Evolutionary conservation across 2,329 filamentous ascomycete species (phyloP).

Genomic region (Sporothrix inflata): DNA sequence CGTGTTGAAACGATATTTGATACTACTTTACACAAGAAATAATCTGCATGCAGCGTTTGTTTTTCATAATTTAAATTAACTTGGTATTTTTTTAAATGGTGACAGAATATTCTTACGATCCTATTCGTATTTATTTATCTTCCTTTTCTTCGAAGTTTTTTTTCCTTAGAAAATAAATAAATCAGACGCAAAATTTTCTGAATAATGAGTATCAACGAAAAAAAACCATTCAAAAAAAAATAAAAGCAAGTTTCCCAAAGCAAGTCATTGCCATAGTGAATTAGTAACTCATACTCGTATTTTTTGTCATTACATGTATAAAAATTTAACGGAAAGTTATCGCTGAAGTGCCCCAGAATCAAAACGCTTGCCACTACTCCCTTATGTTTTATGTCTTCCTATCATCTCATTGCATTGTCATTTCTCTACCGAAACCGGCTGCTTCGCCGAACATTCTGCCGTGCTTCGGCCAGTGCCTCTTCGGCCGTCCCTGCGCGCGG

Average conservation of each 20-base stretch:
- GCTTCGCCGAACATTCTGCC: constrained; percentile 19
- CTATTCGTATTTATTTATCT: too few species aligned
- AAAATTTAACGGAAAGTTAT: background rate
- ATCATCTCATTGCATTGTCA: background rate
- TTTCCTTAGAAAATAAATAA: background rate
- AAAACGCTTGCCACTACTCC: background rate
- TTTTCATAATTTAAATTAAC: background rate
- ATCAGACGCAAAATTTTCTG: background rate
- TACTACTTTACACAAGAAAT: background rate
- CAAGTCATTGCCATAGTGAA: background rate
- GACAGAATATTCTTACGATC: too few species aligned
- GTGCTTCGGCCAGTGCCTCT: constrained; percentile 6
- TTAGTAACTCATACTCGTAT: background rate
- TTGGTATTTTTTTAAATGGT: background rate
- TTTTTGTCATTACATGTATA: background rate
- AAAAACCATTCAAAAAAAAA: background rate
- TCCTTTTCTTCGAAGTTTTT: too few species aligned
- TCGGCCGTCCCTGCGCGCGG: constrained; percentile 5
- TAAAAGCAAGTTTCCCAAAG: background rate
- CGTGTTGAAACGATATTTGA: background rate
- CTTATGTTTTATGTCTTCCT: background rate
- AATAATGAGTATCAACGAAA: background rate
- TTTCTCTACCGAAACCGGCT: constrained; percentile 19
- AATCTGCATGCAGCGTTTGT: background rate
- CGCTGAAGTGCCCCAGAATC: background rate